A percentile compares a stretch with the other conserved stretches of the same genome.
These are phyloP conservation scores for Penicillium herquei DNA, from an alignment of 495 filamentous ascomycete genomes.

Conservation along the genomic window DNA sequence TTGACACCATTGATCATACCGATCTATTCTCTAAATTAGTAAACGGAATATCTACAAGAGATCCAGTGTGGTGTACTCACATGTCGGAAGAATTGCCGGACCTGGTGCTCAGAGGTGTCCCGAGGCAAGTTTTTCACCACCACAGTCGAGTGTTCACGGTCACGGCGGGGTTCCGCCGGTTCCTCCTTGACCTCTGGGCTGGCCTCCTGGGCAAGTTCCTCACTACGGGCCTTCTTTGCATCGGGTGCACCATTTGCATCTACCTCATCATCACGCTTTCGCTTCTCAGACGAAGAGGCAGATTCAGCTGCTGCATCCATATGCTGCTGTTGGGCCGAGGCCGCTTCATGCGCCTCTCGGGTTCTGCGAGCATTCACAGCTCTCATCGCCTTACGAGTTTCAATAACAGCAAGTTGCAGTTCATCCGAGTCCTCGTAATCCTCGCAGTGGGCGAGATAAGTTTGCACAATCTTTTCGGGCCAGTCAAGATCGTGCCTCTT, in stretches of 20 bases:
- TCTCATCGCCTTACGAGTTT: slow-evolving; percentile 63
- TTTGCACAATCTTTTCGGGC: slow-evolving; percentile 85
- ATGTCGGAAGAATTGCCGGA: slow-evolving; percentile 88
- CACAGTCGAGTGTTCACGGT: slow-evolving; percentile 85
- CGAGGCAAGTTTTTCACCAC: slow-evolving; percentile 73
- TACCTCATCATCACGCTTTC: slow-evolving; percentile 65
- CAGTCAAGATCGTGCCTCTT: slow-evolving; percentile 72
- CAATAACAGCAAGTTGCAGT: slow-evolving; percentile 66
- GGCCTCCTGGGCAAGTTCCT: slow-evolving; percentile 38
- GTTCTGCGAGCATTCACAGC: slow-evolving; percentile 63
- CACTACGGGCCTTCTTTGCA: slow-evolving; percentile 60
- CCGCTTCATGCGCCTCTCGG: slow-evolving; percentile 59
- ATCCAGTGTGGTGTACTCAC: slow-evolving; percentile 34
- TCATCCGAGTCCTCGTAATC: slow-evolving; percentile 77
- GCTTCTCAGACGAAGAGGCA: slow-evolving; percentile 52
- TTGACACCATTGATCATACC: slow-evolving; percentile 77
- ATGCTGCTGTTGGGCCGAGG: slow-evolving; percentile 37
- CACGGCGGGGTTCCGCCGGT: slow-evolving; percentile 58
- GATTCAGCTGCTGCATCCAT: slow-evolving; percentile 18
- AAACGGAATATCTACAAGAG: background rate
- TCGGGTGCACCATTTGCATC: slow-evolving; percentile 40
- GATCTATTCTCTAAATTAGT: slow-evolving; percentile 46
- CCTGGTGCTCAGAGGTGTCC: slow-evolving; percentile 63
- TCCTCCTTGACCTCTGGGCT: slow-evolving; percentile 27
- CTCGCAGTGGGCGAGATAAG: slow-evolving; percentile 80